phyloP scores from a whole-genome alignment of 1,139 yeast species.

The Zygoascus hellenicus region DNA sequence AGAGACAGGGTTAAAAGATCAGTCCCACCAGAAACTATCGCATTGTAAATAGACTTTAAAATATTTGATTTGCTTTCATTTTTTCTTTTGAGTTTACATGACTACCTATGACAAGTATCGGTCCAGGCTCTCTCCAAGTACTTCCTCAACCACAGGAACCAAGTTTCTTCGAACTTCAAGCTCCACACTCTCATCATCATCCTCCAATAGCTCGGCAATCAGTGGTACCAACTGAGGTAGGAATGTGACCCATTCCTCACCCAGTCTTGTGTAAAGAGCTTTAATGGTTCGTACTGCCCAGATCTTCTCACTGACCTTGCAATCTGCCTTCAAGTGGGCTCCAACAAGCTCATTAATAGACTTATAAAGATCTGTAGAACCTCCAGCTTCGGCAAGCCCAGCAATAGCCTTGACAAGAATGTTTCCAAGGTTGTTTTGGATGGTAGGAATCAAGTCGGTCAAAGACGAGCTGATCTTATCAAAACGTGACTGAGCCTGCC shows the following conservation, averaged over 20 bases:
- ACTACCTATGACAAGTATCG: slow-evolving; percentile 51
- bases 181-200: slow-evolving; percentile 91
- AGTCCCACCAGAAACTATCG: neutral
- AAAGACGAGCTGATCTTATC: slow-evolving; percentile 61
- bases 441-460: slow-evolving; percentile 55
- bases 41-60: slow-evolving; percentile 33
- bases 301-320: slow-evolving; percentile 51
- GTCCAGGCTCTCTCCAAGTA: slow-evolving; percentile 91
- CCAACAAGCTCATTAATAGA: slow-evolving; percentile 51
- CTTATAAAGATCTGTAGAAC: slow-evolving; percentile 77
- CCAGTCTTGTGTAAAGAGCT: slow-evolving; percentile 80
- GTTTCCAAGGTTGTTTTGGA: slow-evolving; percentile 56
- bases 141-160: slow-evolving; percentile 85
- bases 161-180: slow-evolving; percentile 87
- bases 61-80: neutral
- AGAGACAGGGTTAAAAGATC: slow-evolving; percentile 72
- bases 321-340: slow-evolving; percentile 47
- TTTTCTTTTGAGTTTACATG: too few species aligned
- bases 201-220: slow-evolving; percentile 91
- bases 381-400: slow-evolving; percentile 63
- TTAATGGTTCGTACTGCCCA: slow-evolving; percentile 82
- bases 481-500: slow-evolving; percentile 85
- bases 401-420: slow-evolving; percentile 75
- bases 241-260: slow-evolving; percentile 88
- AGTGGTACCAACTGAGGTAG: slow-evolving; percentile 93